Evolutionary conservation across 2,329 filamentous ascomycete species (phyloP), one percentile per base, ranked within the genome.

Genomic region (Aspergillus sojae): DNA sequence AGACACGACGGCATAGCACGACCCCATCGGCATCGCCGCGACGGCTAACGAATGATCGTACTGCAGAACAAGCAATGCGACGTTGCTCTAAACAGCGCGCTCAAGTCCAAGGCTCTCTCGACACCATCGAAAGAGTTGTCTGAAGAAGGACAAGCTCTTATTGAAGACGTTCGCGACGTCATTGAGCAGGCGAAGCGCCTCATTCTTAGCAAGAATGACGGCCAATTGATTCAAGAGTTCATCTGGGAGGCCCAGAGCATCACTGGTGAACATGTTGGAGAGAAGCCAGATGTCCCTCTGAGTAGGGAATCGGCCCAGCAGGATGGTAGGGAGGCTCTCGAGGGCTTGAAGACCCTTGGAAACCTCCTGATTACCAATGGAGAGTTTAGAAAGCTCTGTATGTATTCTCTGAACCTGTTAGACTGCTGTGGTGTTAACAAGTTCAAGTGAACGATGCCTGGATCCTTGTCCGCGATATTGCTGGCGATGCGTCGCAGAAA

Each of bases 151-250:
- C 89, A 89, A 75, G 79, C 81, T n/a, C 86, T 99, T 2, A 87
- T 97, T 4, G 81, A 83, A 48, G 94, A 98, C 70, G 81, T 95
- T 62, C 88, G 88, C 65, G 84, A 91, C 60, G 92, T 97, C 58
- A 89, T 99, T 53, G 87, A 91, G 72, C 87, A 95, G 77, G 91
- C 94, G 63, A 96, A 97, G 83, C 81, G 89, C 62, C 85, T 99
- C 14, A 82, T 98, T 10, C 84, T 99, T 30, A 91, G 90, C 81
- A 99, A 98, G 86, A 99, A 99, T 76, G 87, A 97, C 64, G 95
- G 94, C 75, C 93, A 99, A 73, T 81, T 98, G 62, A 82, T 99
- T 23, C 95, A 99, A 76, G 94, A 99, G 73, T 98, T 99, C 79
- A 92, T 98, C 79, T 99, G 92, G 91, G 91, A 97, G 76, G 94